Percentiles rank a stretch among this genome's conserved stretches.
These are phyloP conservation scores for Cardamine resedifolia DNA, from an alignment of 345 rosid genomes.

Conservation along the genomic window DNA sequence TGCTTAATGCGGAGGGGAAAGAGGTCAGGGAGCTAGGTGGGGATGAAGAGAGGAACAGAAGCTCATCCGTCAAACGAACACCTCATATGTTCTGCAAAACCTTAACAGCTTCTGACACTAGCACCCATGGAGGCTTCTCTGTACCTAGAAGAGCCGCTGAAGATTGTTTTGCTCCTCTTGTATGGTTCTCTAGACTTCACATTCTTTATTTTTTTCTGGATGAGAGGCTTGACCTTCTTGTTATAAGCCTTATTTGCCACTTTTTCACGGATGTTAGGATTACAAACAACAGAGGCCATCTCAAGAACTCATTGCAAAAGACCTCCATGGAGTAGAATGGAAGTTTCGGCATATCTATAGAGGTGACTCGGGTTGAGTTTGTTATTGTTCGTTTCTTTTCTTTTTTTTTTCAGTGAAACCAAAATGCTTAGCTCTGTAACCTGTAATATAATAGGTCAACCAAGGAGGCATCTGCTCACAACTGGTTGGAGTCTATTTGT, in stretches of 20 bases:
- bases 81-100: constrained; percentile 94
- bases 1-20: constrained; percentile 51
- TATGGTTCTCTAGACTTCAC: constrained; percentile 26
- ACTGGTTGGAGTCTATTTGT: constrained; percentile 97
- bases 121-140: constrained; percentile 95
- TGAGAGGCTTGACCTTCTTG: constrained; percentile 9
- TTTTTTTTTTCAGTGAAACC: constrained; percentile 14
- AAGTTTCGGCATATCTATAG: constrained; percentile 84
- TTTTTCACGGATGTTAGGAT: constrained; percentile 49
- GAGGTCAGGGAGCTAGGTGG: constrained; percentile 47
- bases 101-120: constrained; percentile 88
- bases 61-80: constrained; percentile 54
- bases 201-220: not conserved
- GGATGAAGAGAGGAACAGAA: constrained; percentile 56
- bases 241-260: not conserved
- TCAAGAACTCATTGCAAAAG: constrained; percentile 88
- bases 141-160: constrained; percentile 92
- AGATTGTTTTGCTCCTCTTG: constrained; percentile 87
- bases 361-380: constrained; percentile 45
- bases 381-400: constrained; percentile 7
- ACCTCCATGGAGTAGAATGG: constrained; percentile 89
- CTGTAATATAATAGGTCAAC: constrained; percentile 75
- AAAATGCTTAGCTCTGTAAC: not conserved
- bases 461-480: constrained; percentile 95
- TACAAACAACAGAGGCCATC: constrained; percentile 87